Base-by-base conservation (phyloP, 2,329 filamentous ascomycete species). In the Harringtonia aguacate region DNA sequence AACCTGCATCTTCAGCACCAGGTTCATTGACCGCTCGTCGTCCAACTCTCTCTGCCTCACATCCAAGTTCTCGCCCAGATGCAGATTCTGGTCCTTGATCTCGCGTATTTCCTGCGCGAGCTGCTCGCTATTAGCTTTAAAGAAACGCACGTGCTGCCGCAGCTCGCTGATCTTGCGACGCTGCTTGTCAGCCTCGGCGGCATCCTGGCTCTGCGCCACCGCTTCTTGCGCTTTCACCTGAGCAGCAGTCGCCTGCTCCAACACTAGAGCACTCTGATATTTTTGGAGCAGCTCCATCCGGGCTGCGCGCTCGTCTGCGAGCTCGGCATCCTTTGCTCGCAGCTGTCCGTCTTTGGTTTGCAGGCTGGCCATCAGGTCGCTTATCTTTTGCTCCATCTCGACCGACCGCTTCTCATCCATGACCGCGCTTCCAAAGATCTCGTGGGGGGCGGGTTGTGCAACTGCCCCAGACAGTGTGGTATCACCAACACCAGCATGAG, bases 51-150 rank as follows among this genome's bases (percentile, higher is more conserved):
- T 30, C 15, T 37, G 13, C 12, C 17, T 31, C 4, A 37, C 18
- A 14, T 31, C 41, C 34, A 43, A 2, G 18, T 24, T 9, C 18
- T 31, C 34, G 24, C 4, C 9, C 4, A 43, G 18, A 14, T 10
- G 24, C 13, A 30, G 14, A 18, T 43, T 43, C 14, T 37, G 12
- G 3, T 37, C 27, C 15, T 30, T 43, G 8, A 43, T 18, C 14
- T 24, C 34, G 8, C 41, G 41, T 8, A 43, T 31, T 14, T 43
- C 34, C 34, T 36, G 4, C 4, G n/a, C 34, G 8, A 43, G 24
- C 33, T 13, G 27, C 27, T 43, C 34, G 24, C 41, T 37, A 15
- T 43, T 43, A 9, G 12, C 8, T 17, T 43, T 43, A 34, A 43
- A 43, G 17, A 43, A 43, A 3, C n/a, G 17, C 34, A 43, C 41